These are phyloP conservation scores for Gracilaria gracilis DNA, from an alignment of 23 red algal genomes.

Conservation along the genomic window DNA sequence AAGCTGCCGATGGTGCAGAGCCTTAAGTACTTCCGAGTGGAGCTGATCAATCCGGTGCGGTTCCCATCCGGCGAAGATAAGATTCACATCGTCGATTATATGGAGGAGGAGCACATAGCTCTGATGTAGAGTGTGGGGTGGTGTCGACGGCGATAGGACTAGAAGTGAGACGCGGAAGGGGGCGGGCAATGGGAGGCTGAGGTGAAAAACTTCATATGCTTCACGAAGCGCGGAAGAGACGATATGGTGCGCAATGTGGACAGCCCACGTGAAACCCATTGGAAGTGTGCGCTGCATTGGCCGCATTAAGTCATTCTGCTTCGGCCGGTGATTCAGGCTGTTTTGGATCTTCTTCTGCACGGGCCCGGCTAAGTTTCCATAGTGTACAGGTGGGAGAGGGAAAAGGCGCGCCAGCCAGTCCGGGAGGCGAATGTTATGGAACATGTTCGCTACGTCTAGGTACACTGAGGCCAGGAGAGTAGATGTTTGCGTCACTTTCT, in stretches of 20 bases:
- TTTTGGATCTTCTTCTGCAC: neutral
- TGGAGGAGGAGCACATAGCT: too few species aligned
- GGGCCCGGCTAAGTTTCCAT: neutral
- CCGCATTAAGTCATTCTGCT: neutral
- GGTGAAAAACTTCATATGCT: too few species aligned
- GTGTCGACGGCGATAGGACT: too few species aligned
- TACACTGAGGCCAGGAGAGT: neutral
- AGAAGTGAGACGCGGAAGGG: too few species aligned
- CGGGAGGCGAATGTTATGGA: slow-evolving; percentile 26
- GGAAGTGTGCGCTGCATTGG: slow-evolving; percentile 9
- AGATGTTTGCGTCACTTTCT: neutral
- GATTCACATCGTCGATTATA: too few species aligned
- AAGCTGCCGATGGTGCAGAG: too few species aligned
- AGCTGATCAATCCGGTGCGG: too few species aligned
- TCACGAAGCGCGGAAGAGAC: too few species aligned
- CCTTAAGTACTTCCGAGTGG: too few species aligned
- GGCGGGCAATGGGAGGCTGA: too few species aligned
- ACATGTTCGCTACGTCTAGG: slow-evolving; percentile 36
- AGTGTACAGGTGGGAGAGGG: neutral
- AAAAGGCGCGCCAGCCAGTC: neutral
- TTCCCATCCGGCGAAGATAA: too few species aligned
- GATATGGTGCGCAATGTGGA: slow-evolving; percentile 12
- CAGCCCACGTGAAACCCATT: slow-evolving; percentile 51
- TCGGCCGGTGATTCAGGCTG: neutral
- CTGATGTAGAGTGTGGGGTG: too few species aligned